Evolutionary conservation across 208 protist genomes (phyloP).

Genomic region (Trichomonas vaginalis): DNA sequence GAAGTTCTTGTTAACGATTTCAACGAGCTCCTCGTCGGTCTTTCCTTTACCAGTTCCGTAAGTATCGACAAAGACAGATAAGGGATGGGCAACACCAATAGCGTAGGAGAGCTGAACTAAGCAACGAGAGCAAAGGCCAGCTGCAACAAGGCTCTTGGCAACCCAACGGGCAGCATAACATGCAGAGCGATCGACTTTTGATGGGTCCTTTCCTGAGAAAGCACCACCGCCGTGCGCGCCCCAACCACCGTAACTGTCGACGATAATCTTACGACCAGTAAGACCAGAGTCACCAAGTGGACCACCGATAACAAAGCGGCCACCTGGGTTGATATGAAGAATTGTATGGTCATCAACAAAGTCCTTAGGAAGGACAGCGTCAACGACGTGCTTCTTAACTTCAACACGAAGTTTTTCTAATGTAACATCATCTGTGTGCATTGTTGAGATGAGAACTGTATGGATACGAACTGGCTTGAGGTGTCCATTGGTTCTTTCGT

Average conservation of each 20-base stretch:
- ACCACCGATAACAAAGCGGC: constrained; percentile 94
- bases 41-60: constrained; percentile 72
- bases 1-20: constrained; percentile 90
- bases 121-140: constrained; percentile 67
- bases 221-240: constrained; percentile 97
- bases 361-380: constrained; percentile 69
- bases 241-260: constrained; percentile 99
- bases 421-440: constrained; percentile 69
- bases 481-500: constrained; percentile 66
- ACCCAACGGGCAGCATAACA: constrained; percentile 95
- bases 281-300: constrained; percentile 95
- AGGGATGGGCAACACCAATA: constrained; percentile 84
- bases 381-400: constrained; percentile 78
- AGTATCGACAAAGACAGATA: constrained; percentile 76
- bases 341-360: constrained; percentile 75
- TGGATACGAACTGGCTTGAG: constrained; percentile 74
- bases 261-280: constrained; percentile 99
- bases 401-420: constrained; percentile 36
- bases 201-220: constrained; percentile 98
- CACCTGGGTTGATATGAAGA: constrained; percentile 95
- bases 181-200: constrained; percentile 98
- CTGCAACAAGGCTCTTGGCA: constrained; percentile 91
- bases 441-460: constrained; percentile 92
- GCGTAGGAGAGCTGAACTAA: constrained; percentile 95
- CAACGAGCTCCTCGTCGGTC: constrained; percentile 52